A percentile compares a stretch with the other conserved stretches of the same genome.
These are phyloP conservation scores for Peterozyma toletana DNA, from an alignment of 805 yeast species.

Conservation along the genomic window DNA sequence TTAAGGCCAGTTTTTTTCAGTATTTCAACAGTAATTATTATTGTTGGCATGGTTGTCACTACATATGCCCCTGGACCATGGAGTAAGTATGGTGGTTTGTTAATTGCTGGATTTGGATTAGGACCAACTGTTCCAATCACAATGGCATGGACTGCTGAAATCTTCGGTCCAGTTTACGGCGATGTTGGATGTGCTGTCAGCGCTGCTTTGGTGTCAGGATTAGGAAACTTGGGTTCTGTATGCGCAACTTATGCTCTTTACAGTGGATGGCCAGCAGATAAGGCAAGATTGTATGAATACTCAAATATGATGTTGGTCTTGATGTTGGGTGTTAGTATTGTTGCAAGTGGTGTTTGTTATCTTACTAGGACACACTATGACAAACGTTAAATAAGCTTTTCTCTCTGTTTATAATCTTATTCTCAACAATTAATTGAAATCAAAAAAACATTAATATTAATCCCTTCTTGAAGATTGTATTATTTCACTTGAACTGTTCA, in stretches of 20 bases:
- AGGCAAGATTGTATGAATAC: conserved; percentile 48
- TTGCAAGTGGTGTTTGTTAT: conserved; percentile 32
- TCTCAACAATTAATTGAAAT: too few species aligned
- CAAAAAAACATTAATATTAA: too few species aligned
- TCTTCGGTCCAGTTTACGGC: conserved; percentile 63
- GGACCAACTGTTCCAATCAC: conserved; percentile 89
- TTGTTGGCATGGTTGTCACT: conserved; percentile 66
- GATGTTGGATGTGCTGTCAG: conserved; percentile 82
- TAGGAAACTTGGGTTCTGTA: conserved; percentile 84
- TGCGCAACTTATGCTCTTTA: conserved; percentile 81
- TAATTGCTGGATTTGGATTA: conserved; percentile 78
- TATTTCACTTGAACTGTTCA: too few species aligned
- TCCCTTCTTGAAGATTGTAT: too few species aligned
- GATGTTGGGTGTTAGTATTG: conserved; percentile 67
- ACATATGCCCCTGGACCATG: conserved; percentile 71
- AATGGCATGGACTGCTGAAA: conserved; percentile 79
- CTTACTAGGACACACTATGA: too few species aligned
- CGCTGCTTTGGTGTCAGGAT: conserved; percentile 76
- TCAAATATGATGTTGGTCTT: conserved; percentile 81
- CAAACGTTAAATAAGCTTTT: too few species aligned
- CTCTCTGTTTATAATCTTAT: too few species aligned
- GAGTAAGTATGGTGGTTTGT: conserved; percentile 73
- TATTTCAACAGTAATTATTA: conserved; percentile 57
- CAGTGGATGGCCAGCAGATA: conserved; percentile 82
- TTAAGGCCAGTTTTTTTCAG: conserved; percentile 59